Evolutionary conservation across 2,329 filamentous ascomycete genomes (phyloP).

Genomic region (Leptographium wingfieldii): DNA sequence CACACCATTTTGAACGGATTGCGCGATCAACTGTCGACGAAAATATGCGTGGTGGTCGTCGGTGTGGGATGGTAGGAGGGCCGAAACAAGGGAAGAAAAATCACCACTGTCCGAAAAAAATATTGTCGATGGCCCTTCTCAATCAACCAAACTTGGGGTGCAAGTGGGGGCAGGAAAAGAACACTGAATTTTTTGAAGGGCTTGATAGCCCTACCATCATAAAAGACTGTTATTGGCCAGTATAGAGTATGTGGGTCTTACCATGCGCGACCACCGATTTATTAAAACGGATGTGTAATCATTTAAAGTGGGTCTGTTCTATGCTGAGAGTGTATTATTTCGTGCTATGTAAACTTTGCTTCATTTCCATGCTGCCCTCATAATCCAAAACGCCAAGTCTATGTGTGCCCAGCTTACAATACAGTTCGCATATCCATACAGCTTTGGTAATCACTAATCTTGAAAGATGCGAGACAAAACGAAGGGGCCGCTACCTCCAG

Average conservation of each 20-base stretch:
- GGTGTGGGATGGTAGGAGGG: not conserved
- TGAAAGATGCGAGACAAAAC: too few species aligned
- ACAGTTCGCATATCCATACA: too few species aligned
- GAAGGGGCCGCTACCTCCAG: too few species aligned
- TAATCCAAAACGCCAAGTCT: too few species aligned
- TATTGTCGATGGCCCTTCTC: not conserved
- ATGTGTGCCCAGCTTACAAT: too few species aligned
- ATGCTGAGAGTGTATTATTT: too few species aligned
- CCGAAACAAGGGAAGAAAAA: constrained; percentile 7
- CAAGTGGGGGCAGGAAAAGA: not conserved
- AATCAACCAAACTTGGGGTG: not conserved
- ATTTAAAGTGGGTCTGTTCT: not conserved
- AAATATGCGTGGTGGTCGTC: not conserved
- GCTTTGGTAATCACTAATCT: too few species aligned
- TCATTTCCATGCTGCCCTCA: too few species aligned
- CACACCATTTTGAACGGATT: not conserved
- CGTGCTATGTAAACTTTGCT: too few species aligned
- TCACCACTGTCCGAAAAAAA: constrained; percentile 4
- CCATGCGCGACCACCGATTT: too few species aligned
- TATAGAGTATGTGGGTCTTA: too few species aligned
- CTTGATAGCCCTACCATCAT: constrained; percentile 27
- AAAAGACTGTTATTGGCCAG: not conserved
- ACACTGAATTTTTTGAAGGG: constrained; percentile 25
- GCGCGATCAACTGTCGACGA: not conserved
- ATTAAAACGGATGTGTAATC: not conserved